Conservation (phyloP, 2,329 filamentous ascomycete genomes). For the Talaromyces sp. region DNA sequence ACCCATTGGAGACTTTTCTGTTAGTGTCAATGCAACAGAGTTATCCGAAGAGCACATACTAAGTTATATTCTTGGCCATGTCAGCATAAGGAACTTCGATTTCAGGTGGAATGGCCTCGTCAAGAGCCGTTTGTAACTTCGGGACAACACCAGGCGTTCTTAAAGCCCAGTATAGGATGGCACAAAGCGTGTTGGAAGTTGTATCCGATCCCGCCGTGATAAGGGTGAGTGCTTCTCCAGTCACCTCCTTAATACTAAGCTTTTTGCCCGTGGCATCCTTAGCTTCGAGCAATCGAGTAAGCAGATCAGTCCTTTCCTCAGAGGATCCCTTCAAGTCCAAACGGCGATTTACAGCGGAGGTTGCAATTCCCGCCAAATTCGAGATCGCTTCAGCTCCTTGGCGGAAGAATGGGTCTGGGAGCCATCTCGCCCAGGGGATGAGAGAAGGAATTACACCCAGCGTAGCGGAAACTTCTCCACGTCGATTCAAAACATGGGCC, state of each 20-base stretch:
- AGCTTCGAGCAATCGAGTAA: slow-evolving; percentile 26
- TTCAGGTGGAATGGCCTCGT: slow-evolving; percentile 59
- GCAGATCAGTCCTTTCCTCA: slow-evolving; percentile 7
- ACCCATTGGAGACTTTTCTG: slow-evolving; percentile 54
- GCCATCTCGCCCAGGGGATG: slow-evolving; percentile 15
- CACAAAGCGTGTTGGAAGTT: slow-evolving; percentile 71
- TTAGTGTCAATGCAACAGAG: too few relatives aligned
- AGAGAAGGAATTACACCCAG: slow-evolving; percentile 14
- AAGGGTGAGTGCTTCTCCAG: slow-evolving; percentile 66
- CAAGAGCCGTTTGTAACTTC: slow-evolving; percentile 71
- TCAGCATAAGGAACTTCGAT: slow-evolving; percentile 65
- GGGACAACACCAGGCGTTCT: slow-evolving; percentile 64
- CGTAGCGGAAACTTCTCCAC: slow-evolving; percentile 45
- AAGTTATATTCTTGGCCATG: slow-evolving; percentile 70
- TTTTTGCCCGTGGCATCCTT: slow-evolving; percentile 24
- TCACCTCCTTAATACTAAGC: slow-evolving; percentile 24
- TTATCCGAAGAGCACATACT: slow-evolving; percentile 29
- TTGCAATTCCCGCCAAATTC: slow-evolving; percentile 19
- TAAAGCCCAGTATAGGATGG: slow-evolving; percentile 71
- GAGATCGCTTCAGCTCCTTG: slow-evolving; percentile 13
- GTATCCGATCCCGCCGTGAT: slow-evolving; percentile 68
- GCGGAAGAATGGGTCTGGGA: slow-evolving; percentile 22
- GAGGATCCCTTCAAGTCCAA: neutral
- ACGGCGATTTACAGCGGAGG: slow-evolving; percentile 26
- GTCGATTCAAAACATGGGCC: slow-evolving; percentile 55